These are phyloP conservation scores for sorghum (Sorghum bicolor) DNA, from an alignment of 176 grass and related monocot genomes.

Conservation along the genomic window DNA sequence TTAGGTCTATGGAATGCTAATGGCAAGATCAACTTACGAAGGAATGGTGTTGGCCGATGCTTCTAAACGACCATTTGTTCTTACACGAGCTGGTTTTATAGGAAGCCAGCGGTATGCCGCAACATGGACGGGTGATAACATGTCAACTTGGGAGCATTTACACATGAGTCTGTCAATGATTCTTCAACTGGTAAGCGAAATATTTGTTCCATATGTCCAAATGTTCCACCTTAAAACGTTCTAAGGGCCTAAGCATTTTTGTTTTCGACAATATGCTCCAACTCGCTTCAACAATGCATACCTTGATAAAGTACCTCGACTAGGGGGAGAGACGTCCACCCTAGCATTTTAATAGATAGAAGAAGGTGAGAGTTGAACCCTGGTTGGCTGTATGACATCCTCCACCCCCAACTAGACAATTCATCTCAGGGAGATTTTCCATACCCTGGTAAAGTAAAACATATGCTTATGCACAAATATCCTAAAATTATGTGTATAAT, in stretches of 20 bases:
- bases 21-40: slow-evolving; percentile 86
- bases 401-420: too few species aligned
- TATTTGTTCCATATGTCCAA: not conserved
- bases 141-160: slow-evolving; percentile 93
- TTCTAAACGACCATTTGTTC: slow-evolving; percentile 75
- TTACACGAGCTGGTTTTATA: slow-evolving; percentile 90
- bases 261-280: not conserved
- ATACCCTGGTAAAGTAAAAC: not conserved
- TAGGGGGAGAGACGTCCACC: too few species aligned
- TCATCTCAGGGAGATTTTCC: not conserved
- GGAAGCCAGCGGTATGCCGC: slow-evolving; percentile 87
- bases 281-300: not conserved
- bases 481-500: not conserved
- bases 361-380: too few species aligned
- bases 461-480: not conserved
- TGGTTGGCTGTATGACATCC: too few species aligned
- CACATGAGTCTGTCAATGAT: slow-evolving; percentile 93
- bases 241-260: not conserved
- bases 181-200: slow-evolving; percentile 77
- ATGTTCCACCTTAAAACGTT: not conserved
- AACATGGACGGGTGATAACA: slow-evolving; percentile 90
- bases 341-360: too few species aligned
- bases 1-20: slow-evolving; percentile 91
- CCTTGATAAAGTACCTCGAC: too few species aligned
- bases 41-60: slow-evolving; percentile 62